Conservation (phyloP, 768 basidiomycete species). For the Boletus sp. region DNA sequence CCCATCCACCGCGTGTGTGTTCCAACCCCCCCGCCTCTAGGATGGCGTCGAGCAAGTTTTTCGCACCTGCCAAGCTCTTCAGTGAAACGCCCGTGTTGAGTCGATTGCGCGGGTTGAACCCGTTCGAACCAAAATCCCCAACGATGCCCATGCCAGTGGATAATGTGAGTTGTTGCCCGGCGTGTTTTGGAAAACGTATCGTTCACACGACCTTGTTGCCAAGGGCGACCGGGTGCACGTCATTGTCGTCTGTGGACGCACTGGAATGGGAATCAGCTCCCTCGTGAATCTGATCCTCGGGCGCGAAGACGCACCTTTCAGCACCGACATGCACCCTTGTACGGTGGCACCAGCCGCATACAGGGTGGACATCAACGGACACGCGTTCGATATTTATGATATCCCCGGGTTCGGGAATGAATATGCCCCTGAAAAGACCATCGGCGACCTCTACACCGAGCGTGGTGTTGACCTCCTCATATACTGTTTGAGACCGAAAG, state of each 20-base stretch:
- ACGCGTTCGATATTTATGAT: slow-evolving; percentile 31
- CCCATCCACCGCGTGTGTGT: slow-evolving; percentile 16
- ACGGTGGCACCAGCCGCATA: slow-evolving; percentile 23
- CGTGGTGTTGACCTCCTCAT: slow-evolving; percentile 32
- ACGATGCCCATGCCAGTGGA: slow-evolving; percentile 28
- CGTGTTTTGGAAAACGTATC: not conserved
- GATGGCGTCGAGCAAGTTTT: slow-evolving; percentile 26
- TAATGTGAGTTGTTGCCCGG: slow-evolving; percentile 19
- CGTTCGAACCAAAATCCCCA: slow-evolving; percentile 20
- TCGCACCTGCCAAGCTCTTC: slow-evolving; percentile 18
- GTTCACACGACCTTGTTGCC: not conserved
- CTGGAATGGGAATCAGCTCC: slow-evolving; percentile 32
- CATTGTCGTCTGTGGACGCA: slow-evolving; percentile 32
- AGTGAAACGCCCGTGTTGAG: slow-evolving; percentile 21
- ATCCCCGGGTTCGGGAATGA: slow-evolving; percentile 29
- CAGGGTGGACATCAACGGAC: slow-evolving; percentile 29
- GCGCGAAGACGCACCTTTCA: slow-evolving; percentile 32
- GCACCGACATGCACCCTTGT: slow-evolving; percentile 32
- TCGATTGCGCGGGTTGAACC: slow-evolving; percentile 25
- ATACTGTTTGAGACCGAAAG: slow-evolving; percentile 29
- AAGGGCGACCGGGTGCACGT: slow-evolving; percentile 32
- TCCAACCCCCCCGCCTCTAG: not conserved
- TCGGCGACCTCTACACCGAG: slow-evolving; percentile 28
- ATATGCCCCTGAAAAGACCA: slow-evolving; percentile 20
- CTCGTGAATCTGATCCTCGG: slow-evolving; percentile 32